Conservation (phyloP, 1,139 yeast genomes). For the Scheffersomyces cryptocercus region DNA sequence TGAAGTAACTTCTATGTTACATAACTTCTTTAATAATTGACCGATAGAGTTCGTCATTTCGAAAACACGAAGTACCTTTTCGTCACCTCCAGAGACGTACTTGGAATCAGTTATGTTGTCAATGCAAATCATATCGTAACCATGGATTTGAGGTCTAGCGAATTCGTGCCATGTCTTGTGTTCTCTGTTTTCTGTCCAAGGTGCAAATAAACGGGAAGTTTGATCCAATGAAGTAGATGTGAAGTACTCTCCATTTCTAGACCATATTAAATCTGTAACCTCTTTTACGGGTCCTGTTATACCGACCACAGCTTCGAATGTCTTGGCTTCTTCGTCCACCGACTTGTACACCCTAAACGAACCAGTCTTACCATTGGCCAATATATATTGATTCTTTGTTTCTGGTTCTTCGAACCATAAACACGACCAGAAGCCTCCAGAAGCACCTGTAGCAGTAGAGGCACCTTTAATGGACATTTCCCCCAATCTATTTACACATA, state of each 20-base stretch:
- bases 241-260: conserved; percentile 63
- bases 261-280: conserved; percentile 84
- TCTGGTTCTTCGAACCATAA: conserved; percentile 62
- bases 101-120: conserved; percentile 58
- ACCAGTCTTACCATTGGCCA: conserved; percentile 90
- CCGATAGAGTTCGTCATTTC: conserved; percentile 86
- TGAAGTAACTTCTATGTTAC: conserved; percentile 41
- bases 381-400: conserved; percentile 47
- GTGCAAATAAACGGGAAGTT: conserved; percentile 82
- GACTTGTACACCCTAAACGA: conserved; percentile 78
- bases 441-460: conserved; percentile 95
- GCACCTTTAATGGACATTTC: conserved; percentile 96
- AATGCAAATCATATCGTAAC: conserved; percentile 93
- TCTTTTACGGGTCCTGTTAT: conserved; percentile 76
- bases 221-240: conserved; percentile 85
- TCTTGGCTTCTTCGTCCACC: conserved; percentile 24
- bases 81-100: conserved; percentile 95
- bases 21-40: conserved; percentile 54
- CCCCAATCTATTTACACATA: conserved; percentile 78
- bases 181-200: conserved; percentile 44
- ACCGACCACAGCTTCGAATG: conserved; percentile 61
- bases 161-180: conserved; percentile 78
- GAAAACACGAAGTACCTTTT: conserved; percentile 85
- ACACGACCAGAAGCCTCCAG: conserved; percentile 96
- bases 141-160: conserved; percentile 97